A percentile compares a stretch with the other conserved stretches of the same genome.
Evolutionary conservation across 148 eudicot species (phyloP).

Genomic region (Silene latifolia): DNA sequence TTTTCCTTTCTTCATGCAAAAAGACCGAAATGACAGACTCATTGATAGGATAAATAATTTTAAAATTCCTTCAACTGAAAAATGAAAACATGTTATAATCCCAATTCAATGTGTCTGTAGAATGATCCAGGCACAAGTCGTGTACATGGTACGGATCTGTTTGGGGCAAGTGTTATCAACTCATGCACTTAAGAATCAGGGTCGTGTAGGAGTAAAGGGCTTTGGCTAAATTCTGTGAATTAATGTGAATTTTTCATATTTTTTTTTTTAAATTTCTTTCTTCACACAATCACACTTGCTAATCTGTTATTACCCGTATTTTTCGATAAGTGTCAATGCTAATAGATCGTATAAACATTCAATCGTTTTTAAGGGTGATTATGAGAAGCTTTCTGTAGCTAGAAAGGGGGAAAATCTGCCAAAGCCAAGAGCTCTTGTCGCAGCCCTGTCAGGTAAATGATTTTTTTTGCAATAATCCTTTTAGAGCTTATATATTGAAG

Average conservation of each 20-base stretch:
- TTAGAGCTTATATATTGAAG: background rate
- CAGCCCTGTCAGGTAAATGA: slow-evolving; percentile 22
- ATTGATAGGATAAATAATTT: background rate
- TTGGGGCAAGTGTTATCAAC: background rate
- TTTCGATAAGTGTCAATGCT: background rate
- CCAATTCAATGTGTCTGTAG: background rate
- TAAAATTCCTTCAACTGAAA: background rate
- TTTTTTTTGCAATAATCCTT: background rate
- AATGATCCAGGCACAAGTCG: background rate
- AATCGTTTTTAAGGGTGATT: slow-evolving; percentile 20
- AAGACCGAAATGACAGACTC: background rate
- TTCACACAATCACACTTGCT: background rate
- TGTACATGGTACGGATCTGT: background rate
- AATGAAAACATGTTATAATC: background rate
- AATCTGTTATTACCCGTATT: background rate
- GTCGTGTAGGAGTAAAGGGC: background rate
- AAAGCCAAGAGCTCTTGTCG: slow-evolving; percentile 11
- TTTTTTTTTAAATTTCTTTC: too few species aligned
- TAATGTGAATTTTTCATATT: background rate
- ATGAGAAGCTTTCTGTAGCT: slow-evolving; percentile 15
- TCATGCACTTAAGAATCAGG: background rate
- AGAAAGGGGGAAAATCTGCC: slow-evolving; percentile 34
- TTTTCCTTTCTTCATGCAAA: background rate
- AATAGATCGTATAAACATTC: background rate
- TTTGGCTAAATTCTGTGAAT: background rate